A percentile compares a stretch with the other conserved stretches of the same genome.
phyloP scores from a whole-genome alignment of 176 grass and related monocot genomes.

The Phragmites australis region DNA sequence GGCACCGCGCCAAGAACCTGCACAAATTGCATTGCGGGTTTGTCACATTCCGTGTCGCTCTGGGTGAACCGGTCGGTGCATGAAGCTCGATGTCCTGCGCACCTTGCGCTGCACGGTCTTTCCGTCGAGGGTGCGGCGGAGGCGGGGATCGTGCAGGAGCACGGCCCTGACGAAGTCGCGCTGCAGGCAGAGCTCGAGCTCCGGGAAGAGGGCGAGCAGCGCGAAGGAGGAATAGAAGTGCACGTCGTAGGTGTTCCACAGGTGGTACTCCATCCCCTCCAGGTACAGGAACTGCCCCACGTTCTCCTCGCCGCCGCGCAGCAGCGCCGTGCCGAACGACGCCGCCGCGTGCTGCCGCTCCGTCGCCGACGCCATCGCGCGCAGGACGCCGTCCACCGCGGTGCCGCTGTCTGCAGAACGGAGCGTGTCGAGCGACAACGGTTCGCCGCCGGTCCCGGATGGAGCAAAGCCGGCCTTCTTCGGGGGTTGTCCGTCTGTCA shows the following conservation, averaged over 20 bases:
- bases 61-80: too few relatives aligned
- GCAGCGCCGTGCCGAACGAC: slow-evolving; percentile 58
- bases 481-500: slow-evolving; percentile 65
- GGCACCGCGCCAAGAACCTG: slow-evolving; percentile 75
- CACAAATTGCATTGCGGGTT: too few relatives aligned
- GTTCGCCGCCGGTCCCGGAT: slow-evolving; percentile 26
- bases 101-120: slow-evolving; percentile 37
- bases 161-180: slow-evolving; percentile 77
- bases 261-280: slow-evolving; percentile 85
- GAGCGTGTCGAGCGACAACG: slow-evolving; percentile 55
- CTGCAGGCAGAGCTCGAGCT: slow-evolving; percentile 74
- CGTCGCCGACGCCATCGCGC: slow-evolving; percentile 48
- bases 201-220: slow-evolving; percentile 62
- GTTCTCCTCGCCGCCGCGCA: slow-evolving; percentile 61
- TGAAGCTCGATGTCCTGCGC: too few relatives aligned
- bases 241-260: slow-evolving; percentile 96
- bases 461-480: slow-evolving; percentile 44
- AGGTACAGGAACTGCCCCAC: slow-evolving; percentile 90
- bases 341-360: slow-evolving; percentile 36
- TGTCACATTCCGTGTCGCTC: too few relatives aligned
- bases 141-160: slow-evolving; percentile 78
- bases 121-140: slow-evolving; percentile 42
- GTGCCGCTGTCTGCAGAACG: background rate
- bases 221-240: slow-evolving; percentile 96
- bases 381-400: slow-evolving; percentile 45